Evolutionary conservation across 1,284 basidiomycete species (phyloP).

Genomic region (Cryptococcus deneoformans): DNA sequence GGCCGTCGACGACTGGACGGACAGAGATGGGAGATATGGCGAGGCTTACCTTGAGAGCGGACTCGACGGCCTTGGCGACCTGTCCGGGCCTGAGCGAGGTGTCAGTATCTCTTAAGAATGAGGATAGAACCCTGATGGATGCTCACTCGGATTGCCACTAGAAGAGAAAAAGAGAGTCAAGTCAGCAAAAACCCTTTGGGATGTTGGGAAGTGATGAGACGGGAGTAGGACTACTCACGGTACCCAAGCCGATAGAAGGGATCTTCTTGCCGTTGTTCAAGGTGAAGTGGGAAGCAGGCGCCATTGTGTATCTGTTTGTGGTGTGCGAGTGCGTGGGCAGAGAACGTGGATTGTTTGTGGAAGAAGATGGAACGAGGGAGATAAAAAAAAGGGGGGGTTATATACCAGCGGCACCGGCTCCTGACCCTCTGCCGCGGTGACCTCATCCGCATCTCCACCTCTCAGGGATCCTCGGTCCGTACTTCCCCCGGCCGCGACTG

Average conservation of each 20-base stretch:
- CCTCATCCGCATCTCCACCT: neutral
- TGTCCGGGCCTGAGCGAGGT: slow-evolving; percentile 34
- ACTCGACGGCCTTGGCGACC: slow-evolving; percentile 50
- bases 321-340: slow-evolving; percentile 15
- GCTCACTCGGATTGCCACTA: slow-evolving; percentile 47
- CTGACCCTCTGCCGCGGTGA: no score
- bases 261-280: slow-evolving; percentile 48
- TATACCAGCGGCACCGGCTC: neutral
- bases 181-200: neutral
- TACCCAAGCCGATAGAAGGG: slow-evolving; percentile 53
- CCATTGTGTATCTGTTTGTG: slow-evolving; percentile 19
- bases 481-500: neutral
- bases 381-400: slow-evolving; percentile 1
- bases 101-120: neutral
- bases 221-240: slow-evolving; percentile 47
- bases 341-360: neutral
- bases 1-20: no score
- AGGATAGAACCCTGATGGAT: neutral
- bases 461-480: neutral
- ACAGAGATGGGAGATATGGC: no score
- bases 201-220: neutral
- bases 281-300: slow-evolving; percentile 36
- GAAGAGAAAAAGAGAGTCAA: slow-evolving; percentile 4
- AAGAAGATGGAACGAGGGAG: slow-evolving; percentile 3
- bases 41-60: slow-evolving; percentile 32